Evolutionary conservation across 805 yeast genomes (phyloP).

Genomic region (Metschnikowia drakensbergensis): DNA sequence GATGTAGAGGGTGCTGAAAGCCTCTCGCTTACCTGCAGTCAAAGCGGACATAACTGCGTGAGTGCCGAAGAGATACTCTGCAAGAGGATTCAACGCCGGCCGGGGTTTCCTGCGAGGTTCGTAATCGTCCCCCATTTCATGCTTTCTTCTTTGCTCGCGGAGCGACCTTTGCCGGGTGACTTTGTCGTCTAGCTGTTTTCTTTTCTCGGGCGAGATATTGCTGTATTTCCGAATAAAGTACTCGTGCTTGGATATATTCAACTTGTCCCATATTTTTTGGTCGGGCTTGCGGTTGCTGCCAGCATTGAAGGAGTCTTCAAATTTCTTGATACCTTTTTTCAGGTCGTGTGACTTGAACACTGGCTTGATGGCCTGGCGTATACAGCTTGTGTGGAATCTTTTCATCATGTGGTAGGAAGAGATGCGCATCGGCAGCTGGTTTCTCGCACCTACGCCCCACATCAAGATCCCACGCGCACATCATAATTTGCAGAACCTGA

Average conservation of each 20-base stretch:
- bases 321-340: constrained; percentile 10
- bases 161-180: constrained; percentile 30
- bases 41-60: constrained; percentile 73
- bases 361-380: constrained; percentile 9
- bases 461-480: background rate
- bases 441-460: background rate
- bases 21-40: constrained; percentile 48
- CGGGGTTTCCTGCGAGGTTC: constrained; percentile 9
- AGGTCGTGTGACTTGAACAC: constrained; percentile 11
- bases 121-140: constrained; percentile 18
- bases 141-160: constrained; percentile 23
- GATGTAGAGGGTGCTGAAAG: constrained; percentile 49
- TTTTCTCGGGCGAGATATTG: constrained; percentile 54
- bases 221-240: constrained; percentile 63
- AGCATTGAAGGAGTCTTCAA: constrained; percentile 46
- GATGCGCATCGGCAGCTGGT: constrained; percentile 1
- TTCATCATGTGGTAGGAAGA: constrained; percentile 7
- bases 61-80: constrained; percentile 74
- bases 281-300: constrained; percentile 15
- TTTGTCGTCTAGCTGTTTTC: constrained; percentile 26
- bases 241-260: constrained; percentile 56
- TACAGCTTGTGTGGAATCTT: constrained; percentile 12
- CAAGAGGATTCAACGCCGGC: constrained; percentile 38
- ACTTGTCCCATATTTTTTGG: constrained; percentile 64
- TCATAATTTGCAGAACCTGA: background rate